Percentiles rank a stretch among this genome's conserved stretches.
These are phyloP conservation scores for Leishmania martiniquensis DNA, from an alignment of 208 protist species.

Conservation along the genomic window DNA sequence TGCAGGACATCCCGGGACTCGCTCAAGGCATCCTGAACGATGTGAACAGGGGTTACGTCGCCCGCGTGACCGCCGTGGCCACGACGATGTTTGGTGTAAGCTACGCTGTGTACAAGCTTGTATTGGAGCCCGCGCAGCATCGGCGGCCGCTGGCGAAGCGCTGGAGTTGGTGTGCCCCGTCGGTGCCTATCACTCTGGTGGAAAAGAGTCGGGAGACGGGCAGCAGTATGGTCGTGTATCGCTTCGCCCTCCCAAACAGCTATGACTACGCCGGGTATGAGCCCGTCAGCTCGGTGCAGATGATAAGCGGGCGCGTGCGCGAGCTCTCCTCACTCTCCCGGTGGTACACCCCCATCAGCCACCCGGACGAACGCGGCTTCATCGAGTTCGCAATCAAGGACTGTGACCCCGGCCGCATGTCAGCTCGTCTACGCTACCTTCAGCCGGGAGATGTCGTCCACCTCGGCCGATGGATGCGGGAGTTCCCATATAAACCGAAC, in stretches of 20 bases:
- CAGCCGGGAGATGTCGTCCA: conserved; percentile 76
- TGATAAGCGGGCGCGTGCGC: conserved; percentile 55
- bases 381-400: conserved; percentile 89
- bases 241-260: conserved; percentile 80
- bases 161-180: conserved; percentile 54
- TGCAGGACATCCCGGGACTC: conserved; percentile 68
- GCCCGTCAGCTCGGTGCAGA: conserved; percentile 79
- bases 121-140: conserved; percentile 61
- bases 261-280: conserved; percentile 91
- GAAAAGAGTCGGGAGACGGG: conserved; percentile 58
- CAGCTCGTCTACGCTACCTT: conserved; percentile 66
- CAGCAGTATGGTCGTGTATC: conserved; percentile 68
- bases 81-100: conserved; percentile 20
- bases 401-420: conserved; percentile 82
- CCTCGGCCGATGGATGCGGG: conserved; percentile 86
- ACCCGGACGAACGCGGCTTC: conserved; percentile 72
- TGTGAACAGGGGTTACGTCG: conserved; percentile 76
- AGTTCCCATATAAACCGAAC: conserved; percentile 74
- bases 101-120: conserved; percentile 49
- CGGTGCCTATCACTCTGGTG: conserved; percentile 75
- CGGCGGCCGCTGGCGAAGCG: conserved; percentile 70
- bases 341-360: conserved; percentile 90
- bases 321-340: conserved; percentile 59
- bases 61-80: conserved; percentile 37
- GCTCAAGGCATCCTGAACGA: conserved; percentile 49